phyloP scores from a whole-genome alignment of 2,329 filamentous ascomycete genomes.

The Diaporthe ilicicola region DNA sequence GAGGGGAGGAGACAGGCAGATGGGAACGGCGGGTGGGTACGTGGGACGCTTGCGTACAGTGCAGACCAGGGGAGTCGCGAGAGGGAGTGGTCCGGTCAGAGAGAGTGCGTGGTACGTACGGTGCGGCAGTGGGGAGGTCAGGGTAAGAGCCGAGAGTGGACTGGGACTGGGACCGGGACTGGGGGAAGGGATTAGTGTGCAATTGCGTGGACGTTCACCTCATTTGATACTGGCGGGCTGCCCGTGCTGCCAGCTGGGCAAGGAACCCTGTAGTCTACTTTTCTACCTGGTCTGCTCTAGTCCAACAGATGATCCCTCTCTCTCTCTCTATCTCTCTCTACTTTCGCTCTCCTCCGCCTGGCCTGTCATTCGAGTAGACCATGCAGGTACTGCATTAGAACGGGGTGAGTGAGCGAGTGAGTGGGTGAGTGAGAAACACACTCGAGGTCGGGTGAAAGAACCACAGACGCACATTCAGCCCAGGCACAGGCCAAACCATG shows the following conservation, averaged over 20 bases:
- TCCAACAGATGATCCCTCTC: background rate
- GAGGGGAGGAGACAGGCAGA: constrained; percentile 22
- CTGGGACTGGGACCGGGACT: background rate
- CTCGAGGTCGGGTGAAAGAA: background rate
- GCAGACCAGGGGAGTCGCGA: background rate
- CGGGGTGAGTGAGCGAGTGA: background rate
- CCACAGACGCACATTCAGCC: background rate
- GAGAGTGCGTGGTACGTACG: constrained; percentile 20
- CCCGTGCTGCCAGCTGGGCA: background rate
- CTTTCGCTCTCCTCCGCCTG: background rate
- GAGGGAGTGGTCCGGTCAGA: background rate
- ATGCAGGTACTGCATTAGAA: background rate
- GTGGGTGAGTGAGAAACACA: background rate
- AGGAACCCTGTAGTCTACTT: constrained; percentile 1
- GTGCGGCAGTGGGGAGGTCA: constrained; percentile 6
- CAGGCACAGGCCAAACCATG: constrained; percentile 1
- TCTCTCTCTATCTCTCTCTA: background rate
- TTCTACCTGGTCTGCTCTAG: background rate
- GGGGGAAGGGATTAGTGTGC: constrained; percentile 9
- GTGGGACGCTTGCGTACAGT: constrained; percentile 28
- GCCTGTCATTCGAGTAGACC: background rate
- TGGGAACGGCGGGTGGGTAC: constrained; percentile 24
- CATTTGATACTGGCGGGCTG: constrained; percentile 1
- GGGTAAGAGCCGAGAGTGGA: constrained; percentile 21
- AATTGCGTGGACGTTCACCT: constrained; percentile 30